These are phyloP conservation scores for Fusarium mundagurra DNA, from an alignment of 2,329 filamentous ascomycete genomes.

Conservation along the genomic window DNA sequence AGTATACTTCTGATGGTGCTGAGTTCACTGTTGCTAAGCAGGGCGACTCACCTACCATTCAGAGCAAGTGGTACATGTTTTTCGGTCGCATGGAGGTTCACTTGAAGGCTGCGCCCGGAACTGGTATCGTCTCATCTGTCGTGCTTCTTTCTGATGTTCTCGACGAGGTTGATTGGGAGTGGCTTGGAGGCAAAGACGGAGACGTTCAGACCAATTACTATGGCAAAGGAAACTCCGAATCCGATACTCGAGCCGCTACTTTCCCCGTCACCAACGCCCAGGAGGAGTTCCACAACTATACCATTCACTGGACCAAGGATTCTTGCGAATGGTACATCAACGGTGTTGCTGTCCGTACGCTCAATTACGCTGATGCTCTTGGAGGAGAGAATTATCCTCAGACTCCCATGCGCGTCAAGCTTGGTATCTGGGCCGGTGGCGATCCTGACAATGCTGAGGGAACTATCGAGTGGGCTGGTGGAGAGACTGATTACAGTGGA, in stretches of 20 bases:
- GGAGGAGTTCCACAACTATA: slow-evolving; percentile 67
- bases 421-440: slow-evolving; percentile 65
- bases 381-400: slow-evolving; percentile 68
- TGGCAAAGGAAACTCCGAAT: slow-evolving; percentile 70
- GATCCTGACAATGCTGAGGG: slow-evolving; percentile 59
- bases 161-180: slow-evolving; percentile 79
- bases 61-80: slow-evolving; percentile 82
- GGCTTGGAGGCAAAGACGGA: slow-evolving; percentile 71
- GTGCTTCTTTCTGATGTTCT: slow-evolving; percentile 80
- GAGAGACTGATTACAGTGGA: slow-evolving; percentile 51
- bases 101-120: slow-evolving; percentile 76
- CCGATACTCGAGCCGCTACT: slow-evolving; percentile 46
- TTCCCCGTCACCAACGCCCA: slow-evolving; percentile 41
- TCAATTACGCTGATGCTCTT: slow-evolving; percentile 55
- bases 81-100: slow-evolving; percentile 78
- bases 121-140: slow-evolving; percentile 79
- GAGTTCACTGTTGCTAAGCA: slow-evolving; percentile 65
- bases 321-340: slow-evolving; percentile 69
- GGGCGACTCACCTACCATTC: slow-evolving; percentile 69
- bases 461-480: slow-evolving; percentile 75
- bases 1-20: slow-evolving; percentile 32
- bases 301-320: slow-evolving; percentile 72
- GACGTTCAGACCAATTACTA: slow-evolving; percentile 84
- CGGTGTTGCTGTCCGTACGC: slow-evolving; percentile 47
- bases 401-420: slow-evolving; percentile 73